Base-by-base conservation (phyloP, 805 yeast genomes). In the Wickerhamiella occidentalis region DNA sequence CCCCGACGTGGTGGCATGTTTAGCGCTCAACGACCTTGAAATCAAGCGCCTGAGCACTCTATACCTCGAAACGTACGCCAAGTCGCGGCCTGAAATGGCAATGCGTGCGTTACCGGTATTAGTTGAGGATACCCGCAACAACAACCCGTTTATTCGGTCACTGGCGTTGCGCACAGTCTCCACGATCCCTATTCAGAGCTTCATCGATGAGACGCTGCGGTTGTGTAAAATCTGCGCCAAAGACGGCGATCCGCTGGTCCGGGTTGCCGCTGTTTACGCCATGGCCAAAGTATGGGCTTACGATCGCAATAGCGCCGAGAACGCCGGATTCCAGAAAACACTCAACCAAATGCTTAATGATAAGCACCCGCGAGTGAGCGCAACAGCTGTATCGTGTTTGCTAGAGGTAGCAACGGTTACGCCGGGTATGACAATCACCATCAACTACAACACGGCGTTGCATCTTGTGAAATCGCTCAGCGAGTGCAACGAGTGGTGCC, bases 321-420 rank as follows among this genome's bases (percentile, higher is more conserved):
- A 63, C 4, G 62, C 64, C 3, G 69, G 68, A 15, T 60, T 82
- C 51, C 63, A 81, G 25, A 72, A 68, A 22, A 64, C 60, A 12
- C 68, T 80, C 54, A 80, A 77, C 59, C 68, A 64, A 35, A 63
- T 75, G 48, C 65, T 85, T 33, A 73, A 71, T 40, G 90, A 84
- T 58, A 56, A 64, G 0, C 74, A 75, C 54, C 73, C 80, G 1
- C 58, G 73, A 0, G 85, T 86, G 5, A 82, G 82, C 1, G 72
- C 90, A 0, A 75, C 85, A 15, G 82, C 92, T 0, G 66, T 87
- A 36, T 80, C 85, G 3, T 76, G 86, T 0, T 65, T 88, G 46
- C 64, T 69, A 51, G 80, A 75, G 51, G 73, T 87, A 28, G 77
- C 85, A 4, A 88, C 82, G 45, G 67, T 67, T 28, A 66, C 76